Percentiles rank a stretch among this genome's conserved stretches.
Conservation (phyloP, 2,329 filamentous ascomycete species). For the Leptographium wingfieldii region DNA sequence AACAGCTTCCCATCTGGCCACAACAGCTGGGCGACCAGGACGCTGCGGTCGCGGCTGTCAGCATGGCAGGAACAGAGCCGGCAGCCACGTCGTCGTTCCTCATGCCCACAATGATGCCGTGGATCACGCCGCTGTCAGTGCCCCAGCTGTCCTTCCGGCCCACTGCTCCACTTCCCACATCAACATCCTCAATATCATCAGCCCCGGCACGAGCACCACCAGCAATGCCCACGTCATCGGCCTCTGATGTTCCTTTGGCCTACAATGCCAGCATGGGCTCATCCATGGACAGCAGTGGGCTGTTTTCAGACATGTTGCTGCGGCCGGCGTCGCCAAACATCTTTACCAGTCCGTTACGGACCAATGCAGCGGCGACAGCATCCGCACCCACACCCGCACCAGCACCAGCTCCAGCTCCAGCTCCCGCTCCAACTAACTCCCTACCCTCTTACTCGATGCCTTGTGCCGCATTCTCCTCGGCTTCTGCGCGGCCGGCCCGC, state of each 20-base stretch:
- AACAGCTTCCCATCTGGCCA: not conserved
- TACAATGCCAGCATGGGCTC: not conserved
- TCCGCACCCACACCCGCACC: too few species aligned
- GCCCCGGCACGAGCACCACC: not conserved
- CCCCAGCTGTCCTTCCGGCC: not conserved
- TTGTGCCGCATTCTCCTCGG: not conserved
- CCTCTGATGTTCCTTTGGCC: too few species aligned
- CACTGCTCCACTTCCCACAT: not conserved
- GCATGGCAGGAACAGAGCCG: not conserved
- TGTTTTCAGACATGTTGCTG: constrained; percentile 1
- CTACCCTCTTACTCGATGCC: too few species aligned
- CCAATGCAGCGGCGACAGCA: too few species aligned
- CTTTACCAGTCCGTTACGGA: too few species aligned
- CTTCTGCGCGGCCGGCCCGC: not conserved
- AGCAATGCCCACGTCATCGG: not conserved
- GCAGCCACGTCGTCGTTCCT: not conserved
- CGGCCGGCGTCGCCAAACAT: not conserved
- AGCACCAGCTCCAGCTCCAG: too few species aligned
- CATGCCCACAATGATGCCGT: not conserved
- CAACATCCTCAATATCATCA: not conserved
- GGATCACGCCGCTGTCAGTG: not conserved
- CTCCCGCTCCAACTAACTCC: too few species aligned
- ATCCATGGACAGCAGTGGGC: not conserved
- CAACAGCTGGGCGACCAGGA: too few species aligned
- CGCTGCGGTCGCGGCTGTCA: not conserved